These are phyloP conservation scores for Russula compacta DNA, from an alignment of 768 basidiomycete species.

Conservation along the genomic window DNA sequence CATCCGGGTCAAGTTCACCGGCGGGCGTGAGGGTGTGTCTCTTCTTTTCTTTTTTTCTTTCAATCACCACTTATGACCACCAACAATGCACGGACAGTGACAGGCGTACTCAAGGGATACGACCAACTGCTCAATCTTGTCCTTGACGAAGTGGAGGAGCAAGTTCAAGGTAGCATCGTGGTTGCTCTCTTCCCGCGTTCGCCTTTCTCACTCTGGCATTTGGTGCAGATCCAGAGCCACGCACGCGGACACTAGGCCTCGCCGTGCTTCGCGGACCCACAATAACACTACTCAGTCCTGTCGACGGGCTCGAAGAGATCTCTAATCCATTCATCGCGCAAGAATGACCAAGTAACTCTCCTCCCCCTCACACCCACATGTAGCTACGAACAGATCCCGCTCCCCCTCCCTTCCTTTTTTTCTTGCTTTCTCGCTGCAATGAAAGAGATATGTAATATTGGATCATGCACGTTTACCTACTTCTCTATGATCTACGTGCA, in stretches of 20 bases:
- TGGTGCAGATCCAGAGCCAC: constrained; percentile 51
- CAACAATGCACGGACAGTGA: constrained; percentile 42
- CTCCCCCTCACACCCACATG: neutral
- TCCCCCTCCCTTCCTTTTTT: neutral
- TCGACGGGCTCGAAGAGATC: constrained; percentile 92
- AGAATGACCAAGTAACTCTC: constrained; percentile 33
- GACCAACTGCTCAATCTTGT: constrained; percentile 97
- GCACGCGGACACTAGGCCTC: constrained; percentile 63
- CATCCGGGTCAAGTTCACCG: constrained; percentile 96
- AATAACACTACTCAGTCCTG: constrained; percentile 86
- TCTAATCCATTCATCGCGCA: constrained; percentile 78
- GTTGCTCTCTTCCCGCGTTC: neutral
- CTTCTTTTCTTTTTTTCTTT: neutral
- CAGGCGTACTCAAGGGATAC: constrained; percentile 88
- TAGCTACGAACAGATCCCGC: neutral
- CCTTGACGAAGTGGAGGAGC: constrained; percentile 89
- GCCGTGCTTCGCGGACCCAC: constrained; percentile 91
- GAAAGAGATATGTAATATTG: neutral
- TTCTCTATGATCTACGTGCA: neutral
- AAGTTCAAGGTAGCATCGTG: constrained; percentile 49
- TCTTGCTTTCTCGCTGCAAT: neutral
- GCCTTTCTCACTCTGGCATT: neutral
- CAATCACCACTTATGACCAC: neutral
- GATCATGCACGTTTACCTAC: constrained; percentile 8
- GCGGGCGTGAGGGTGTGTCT: constrained; percentile 85